Conservation (phyloP, 1,284 basidiomycete genomes). For the Porodaedalea pini region DNA sequence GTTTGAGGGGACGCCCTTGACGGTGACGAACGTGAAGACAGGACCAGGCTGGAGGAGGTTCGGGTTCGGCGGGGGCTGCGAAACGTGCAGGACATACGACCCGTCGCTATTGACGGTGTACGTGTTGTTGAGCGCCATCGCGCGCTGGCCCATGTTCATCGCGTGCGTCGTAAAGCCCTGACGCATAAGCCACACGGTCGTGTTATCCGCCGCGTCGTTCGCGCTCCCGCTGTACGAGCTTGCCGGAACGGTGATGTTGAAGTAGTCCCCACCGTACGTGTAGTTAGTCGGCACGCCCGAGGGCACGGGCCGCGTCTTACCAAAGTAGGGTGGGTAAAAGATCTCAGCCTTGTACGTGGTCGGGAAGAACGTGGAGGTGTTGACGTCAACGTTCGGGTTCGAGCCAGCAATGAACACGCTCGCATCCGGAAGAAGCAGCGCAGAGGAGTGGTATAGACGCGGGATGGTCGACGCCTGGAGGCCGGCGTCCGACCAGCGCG, state of each 20-base stretch:
- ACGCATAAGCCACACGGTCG: conserved; percentile 79
- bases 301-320: conserved; percentile 67
- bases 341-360: conserved; percentile 87
- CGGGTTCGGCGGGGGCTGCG: conserved; percentile 59
- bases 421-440: conserved; percentile 85
- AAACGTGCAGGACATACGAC: conserved; percentile 42
- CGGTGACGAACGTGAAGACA: conserved; percentile 74
- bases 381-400: conserved; percentile 90
- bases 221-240: conserved; percentile 62
- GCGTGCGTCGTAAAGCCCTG: conserved; percentile 93
- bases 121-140: conserved; percentile 72
- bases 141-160: conserved; percentile 92
- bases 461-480: conserved; percentile 60
- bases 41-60: conserved; percentile 86
- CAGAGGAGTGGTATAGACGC: conserved; percentile 86
- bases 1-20: conserved; percentile 81
- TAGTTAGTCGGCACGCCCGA: conserved; percentile 70
- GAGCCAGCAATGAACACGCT: conserved; percentile 88
- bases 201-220: conserved; percentile 69
- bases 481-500: conserved; percentile 70
- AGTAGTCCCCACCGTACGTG: conserved; percentile 82
- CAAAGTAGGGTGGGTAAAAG: conserved; percentile 86
- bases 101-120: conserved; percentile 80
- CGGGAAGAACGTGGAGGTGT: conserved; percentile 64
- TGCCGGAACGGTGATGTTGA: conserved; percentile 59